phyloP scores from a whole-genome alignment of 805 yeast species.

The Saccharomyces mikatae region DNA sequence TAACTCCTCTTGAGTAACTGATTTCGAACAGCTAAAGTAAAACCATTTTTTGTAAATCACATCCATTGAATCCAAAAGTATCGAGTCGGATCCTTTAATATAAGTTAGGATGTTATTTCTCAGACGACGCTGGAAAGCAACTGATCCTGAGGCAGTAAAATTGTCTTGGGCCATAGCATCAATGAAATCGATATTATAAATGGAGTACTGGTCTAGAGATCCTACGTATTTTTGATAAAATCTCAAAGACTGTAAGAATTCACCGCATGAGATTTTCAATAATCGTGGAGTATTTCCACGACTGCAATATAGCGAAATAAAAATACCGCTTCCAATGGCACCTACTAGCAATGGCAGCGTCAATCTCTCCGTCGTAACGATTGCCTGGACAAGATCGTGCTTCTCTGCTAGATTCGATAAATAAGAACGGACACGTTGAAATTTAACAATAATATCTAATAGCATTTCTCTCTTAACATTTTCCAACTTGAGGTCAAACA shows the following conservation, averaged over 20 bases:
- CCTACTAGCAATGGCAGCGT: constrained; percentile 30
- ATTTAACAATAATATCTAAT: constrained; percentile 31
- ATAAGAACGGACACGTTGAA: constrained; percentile 30
- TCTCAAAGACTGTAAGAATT: constrained; percentile 7
- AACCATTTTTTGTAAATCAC: constrained; percentile 31
- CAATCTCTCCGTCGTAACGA: constrained; percentile 14
- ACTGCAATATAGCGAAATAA: constrained; percentile 40
- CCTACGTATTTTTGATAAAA: constrained; percentile 22
- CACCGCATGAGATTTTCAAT: constrained; percentile 5
- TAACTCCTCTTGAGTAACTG: constrained; percentile 30
- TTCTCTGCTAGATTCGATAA: constrained; percentile 22
- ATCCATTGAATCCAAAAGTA: constrained; percentile 26
- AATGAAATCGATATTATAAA: constrained; percentile 32
- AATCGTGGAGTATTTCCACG: constrained; percentile 9
- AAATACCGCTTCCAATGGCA: constrained; percentile 41
- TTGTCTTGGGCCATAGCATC: constrained; percentile 43
- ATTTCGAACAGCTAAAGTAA: constrained; percentile 9
- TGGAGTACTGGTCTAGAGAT: constrained; percentile 11
- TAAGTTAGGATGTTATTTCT: constrained; percentile 34
- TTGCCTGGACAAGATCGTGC: constrained; percentile 15
- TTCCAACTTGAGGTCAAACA: constrained; percentile 23
- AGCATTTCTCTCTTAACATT: constrained; percentile 27
- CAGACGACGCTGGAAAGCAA: constrained; percentile 62
- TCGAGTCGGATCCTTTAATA: constrained; percentile 18
- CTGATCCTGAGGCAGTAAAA: constrained; percentile 58